phyloP scores from a whole-genome alignment of 2,329 filamentous ascomycete genomes.

The Verticillium isaacii region DNA sequence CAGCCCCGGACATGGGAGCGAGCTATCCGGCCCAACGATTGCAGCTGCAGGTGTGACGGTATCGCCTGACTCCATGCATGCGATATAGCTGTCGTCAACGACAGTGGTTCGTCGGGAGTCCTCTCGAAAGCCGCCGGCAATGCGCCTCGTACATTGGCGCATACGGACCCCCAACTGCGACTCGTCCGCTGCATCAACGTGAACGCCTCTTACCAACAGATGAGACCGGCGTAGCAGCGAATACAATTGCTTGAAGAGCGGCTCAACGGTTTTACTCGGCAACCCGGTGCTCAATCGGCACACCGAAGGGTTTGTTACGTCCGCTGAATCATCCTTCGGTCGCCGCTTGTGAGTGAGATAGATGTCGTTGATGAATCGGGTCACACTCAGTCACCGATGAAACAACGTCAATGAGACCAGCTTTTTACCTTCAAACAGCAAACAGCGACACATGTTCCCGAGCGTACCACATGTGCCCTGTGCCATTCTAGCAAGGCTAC shows the following conservation, averaged over 20 bases:
- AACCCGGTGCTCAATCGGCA: too few species aligned
- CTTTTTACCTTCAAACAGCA: neutral
- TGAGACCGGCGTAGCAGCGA: neutral
- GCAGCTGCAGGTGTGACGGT: neutral
- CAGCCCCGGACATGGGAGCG: neutral
- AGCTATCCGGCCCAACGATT: neutral
- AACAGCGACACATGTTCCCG: neutral
- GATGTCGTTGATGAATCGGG: too few species aligned
- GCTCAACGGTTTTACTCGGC: too few species aligned
- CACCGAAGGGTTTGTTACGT: too few species aligned
- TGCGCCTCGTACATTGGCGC: neutral
- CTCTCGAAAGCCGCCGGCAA: neutral
- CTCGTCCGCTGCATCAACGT: neutral
- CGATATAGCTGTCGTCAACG: neutral
- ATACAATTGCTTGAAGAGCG: neutral
- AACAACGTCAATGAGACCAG: too few species aligned
- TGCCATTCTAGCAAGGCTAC: neutral
- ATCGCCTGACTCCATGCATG: neutral
- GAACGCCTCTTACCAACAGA: neutral
- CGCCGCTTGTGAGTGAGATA: too few species aligned
- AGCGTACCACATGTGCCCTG: neutral
- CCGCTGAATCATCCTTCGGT: too few species aligned
- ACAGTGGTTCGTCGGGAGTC: neutral
- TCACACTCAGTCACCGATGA: too few species aligned
- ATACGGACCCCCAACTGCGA: neutral